Percentiles rank a stretch among this genome's conserved stretches.
phyloP scores from a whole-genome alignment of 768 basidiomycete genomes.

The Saitozyma sp. region DNA sequence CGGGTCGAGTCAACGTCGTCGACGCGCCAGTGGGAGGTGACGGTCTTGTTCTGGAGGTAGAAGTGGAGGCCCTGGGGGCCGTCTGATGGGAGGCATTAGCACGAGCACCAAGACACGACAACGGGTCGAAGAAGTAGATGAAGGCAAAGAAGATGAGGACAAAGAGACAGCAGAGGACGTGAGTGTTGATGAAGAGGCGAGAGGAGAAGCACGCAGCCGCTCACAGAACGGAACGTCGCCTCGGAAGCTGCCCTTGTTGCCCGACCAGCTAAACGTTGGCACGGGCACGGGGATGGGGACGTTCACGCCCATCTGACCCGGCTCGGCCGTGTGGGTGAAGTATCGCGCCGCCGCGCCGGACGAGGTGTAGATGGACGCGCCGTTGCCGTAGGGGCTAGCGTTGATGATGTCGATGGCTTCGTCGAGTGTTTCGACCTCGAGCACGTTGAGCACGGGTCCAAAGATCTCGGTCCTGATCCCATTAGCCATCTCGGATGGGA shows the following conservation, averaged over 20 bases:
- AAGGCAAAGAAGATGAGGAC: background rate
- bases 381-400: conserved; percentile 70
- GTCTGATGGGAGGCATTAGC: background rate
- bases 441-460: conserved; percentile 78
- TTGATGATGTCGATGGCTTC: conserved; percentile 88
- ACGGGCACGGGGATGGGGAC: conserved; percentile 88
- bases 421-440: conserved; percentile 75
- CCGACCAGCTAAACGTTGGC: conserved; percentile 88
- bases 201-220: background rate
- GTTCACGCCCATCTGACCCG: conserved; percentile 87
- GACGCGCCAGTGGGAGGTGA: conserved; percentile 83
- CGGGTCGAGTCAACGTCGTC: conserved; percentile 56
- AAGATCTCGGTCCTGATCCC: conserved; percentile 85
- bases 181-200: too few species aligned
- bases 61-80: conserved; percentile 70
- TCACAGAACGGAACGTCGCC: conserved; percentile 77
- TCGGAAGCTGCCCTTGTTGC: conserved; percentile 72
- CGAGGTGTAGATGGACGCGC: conserved; percentile 93
- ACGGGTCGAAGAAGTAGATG: background rate
- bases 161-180: background rate
- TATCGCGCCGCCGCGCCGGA: conserved; percentile 91
- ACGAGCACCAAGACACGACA: background rate
- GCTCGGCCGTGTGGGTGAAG: conserved; percentile 82
- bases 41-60: conserved; percentile 93
- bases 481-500: background rate